These are phyloP conservation scores for Fagopyrum tataricum DNA, from an alignment of 148 eudicot species.

Conservation along the genomic window DNA sequence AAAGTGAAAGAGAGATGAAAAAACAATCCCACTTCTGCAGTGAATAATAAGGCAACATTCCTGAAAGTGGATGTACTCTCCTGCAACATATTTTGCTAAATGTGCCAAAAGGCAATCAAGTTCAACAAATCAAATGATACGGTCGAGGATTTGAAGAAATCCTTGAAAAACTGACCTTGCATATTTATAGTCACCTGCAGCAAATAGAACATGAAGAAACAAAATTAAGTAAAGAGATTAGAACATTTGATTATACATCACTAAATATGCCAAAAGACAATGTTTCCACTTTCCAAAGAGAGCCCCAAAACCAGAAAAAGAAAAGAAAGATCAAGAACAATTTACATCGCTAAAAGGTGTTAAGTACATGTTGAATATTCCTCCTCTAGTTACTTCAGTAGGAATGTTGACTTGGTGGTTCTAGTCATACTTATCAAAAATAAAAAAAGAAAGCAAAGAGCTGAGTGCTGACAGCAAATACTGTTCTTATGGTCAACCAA, in stretches of 20 bases:
- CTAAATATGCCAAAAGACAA: too few species aligned
- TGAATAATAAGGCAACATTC: neutral
- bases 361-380: neutral
- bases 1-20: neutral
- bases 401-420: neutral
- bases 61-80: neutral
- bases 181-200: conserved; percentile 96
- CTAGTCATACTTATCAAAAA: neutral
- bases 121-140: neutral
- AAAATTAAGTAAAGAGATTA: conserved; percentile 12
- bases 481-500: neutral
- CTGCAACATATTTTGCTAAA: neutral
- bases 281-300: neutral
- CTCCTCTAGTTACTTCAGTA: neutral
- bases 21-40: neutral
- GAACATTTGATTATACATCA: neutral
- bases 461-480: neutral
- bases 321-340: neutral
- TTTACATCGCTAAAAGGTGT: neutral
- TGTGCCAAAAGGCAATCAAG: neutral
- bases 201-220: conserved; percentile 15
- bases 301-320: too few species aligned
- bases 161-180: conserved; percentile 41
- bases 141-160: neutral
- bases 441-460: neutral